Evolutionary conservation across 257 asterid genomes (phyloP).

Genomic region (Nyctanthes arbortristis): DNA sequence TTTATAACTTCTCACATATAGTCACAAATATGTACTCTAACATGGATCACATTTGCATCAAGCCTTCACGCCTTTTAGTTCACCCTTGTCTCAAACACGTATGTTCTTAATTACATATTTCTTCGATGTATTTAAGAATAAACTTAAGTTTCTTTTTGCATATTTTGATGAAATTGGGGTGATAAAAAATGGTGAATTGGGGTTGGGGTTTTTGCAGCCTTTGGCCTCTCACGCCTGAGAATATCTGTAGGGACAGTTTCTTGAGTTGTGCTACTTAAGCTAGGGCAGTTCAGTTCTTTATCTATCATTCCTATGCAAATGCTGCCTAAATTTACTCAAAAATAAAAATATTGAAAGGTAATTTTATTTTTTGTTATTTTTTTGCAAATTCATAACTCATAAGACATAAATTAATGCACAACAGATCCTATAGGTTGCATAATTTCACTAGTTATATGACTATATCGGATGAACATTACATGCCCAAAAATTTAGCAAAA

Average conservation of each 20-base stretch:
- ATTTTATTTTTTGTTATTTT: too few species aligned
- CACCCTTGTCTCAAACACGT: too few species aligned
- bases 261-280: conserved; percentile 34
- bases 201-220: conserved; percentile 50
- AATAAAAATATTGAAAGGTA: too few species aligned
- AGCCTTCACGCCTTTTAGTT: too few species aligned
- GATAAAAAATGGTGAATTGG: conserved; percentile 15
- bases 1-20: too few species aligned
- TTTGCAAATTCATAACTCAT: neutral
- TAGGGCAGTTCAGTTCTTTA: neutral
- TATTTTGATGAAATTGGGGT: neutral
- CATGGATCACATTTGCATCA: too few species aligned
- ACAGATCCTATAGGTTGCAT: neutral
- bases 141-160: neutral
- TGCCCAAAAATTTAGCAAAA: too few species aligned
- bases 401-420: neutral
- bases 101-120: too few species aligned
- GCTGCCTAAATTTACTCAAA: neutral
- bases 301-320: neutral
- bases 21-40: too few species aligned
- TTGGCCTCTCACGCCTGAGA: conserved; percentile 61
- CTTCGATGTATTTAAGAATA: too few species aligned
- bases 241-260: conserved; percentile 37
- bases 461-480: too few species aligned
- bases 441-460: neutral